Evolutionary conservation across 1,139 yeast species (phyloP).

Genomic region (Ashbya aceris): DNA sequence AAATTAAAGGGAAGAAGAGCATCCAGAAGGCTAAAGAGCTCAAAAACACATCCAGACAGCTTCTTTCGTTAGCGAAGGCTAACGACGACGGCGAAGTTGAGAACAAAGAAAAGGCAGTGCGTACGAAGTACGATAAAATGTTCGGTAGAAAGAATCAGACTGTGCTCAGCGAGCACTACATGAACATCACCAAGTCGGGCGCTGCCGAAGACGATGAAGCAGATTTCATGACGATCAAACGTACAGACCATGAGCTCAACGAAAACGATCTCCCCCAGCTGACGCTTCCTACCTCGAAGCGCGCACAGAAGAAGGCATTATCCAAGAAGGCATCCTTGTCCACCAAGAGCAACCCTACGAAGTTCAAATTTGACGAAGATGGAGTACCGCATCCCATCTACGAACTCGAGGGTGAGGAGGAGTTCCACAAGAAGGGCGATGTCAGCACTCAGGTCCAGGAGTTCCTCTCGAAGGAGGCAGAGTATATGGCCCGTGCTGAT

Average conservation of each 20-base stretch:
- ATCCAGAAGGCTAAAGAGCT: slow-evolving; percentile 49
- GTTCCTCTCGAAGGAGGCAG: slow-evolving; percentile 58
- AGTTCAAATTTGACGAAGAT: slow-evolving; percentile 84
- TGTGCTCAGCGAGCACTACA: slow-evolving; percentile 79
- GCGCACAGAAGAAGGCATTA: slow-evolving; percentile 80
- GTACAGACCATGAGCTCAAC: slow-evolving; percentile 59
- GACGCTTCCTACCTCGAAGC: slow-evolving; percentile 60
- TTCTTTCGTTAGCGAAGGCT: slow-evolving; percentile 47
- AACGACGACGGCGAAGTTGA: slow-evolving; percentile 59
- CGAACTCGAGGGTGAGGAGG: slow-evolving; percentile 85
- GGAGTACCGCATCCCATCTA: slow-evolving; percentile 86
- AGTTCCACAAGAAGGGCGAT: slow-evolving; percentile 69
- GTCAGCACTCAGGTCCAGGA: slow-evolving; percentile 58
- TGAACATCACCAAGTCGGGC: slow-evolving; percentile 48
- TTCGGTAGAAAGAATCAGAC: slow-evolving; percentile 92
- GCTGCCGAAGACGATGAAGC: slow-evolving; percentile 40
- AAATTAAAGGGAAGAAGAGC: slow-evolving; percentile 46
- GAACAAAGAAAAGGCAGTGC: slow-evolving; percentile 40
- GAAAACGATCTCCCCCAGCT: slow-evolving; percentile 60
- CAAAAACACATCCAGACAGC: slow-evolving; percentile 73
- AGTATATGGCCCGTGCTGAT: slow-evolving; percentile 64
- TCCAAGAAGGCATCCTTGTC: slow-evolving; percentile 74
- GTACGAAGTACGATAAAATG: slow-evolving; percentile 92
- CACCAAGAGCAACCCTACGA: slow-evolving; percentile 61
- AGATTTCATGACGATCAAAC: slow-evolving; percentile 76